These are phyloP conservation scores for Scedosporium boydii DNA, from an alignment of 2,329 filamentous ascomycete species.

Conservation along the genomic window DNA sequence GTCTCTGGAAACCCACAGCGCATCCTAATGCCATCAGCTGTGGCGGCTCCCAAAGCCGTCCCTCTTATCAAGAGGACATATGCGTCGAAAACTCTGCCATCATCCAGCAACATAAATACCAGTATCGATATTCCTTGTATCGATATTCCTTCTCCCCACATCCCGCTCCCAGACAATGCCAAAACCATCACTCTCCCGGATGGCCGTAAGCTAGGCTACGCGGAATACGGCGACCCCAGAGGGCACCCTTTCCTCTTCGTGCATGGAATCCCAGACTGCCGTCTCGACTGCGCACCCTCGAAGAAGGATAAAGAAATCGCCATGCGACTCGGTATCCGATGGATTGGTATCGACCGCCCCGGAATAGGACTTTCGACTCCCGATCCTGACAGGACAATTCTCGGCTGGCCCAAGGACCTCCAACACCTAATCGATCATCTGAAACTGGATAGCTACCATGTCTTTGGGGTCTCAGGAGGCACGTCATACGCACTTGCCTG, in stretches of 20 bases:
- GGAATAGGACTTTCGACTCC: conserved; percentile 4
- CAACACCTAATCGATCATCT: conserved; percentile 4
- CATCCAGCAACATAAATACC: too few species aligned
- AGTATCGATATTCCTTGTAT: not conserved
- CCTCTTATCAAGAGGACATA: too few species aligned
- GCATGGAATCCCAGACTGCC: not conserved
- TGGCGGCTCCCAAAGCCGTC: too few species aligned
- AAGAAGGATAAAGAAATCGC: not conserved
- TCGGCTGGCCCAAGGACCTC: conserved; percentile 5
- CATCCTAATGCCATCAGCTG: too few species aligned
- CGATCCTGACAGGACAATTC: conserved; percentile 1
- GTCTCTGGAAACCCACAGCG: too few species aligned
- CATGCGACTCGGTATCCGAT: conserved; percentile 3
- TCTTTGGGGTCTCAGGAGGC: conserved; percentile 5
- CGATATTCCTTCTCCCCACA: not conserved
- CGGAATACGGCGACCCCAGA: conserved; percentile 23
- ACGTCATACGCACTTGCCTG: conserved; percentile 7
- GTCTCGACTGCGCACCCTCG: not conserved
- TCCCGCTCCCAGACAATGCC: not conserved
- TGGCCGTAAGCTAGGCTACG: conserved; percentile 29
- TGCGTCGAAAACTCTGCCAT: too few species aligned
- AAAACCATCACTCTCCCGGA: conserved; percentile 25
- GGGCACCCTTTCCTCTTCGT: conserved; percentile 16
- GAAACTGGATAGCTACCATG: conserved; percentile 1
- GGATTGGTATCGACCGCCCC: conserved; percentile 7